Evolutionary conservation across 495 filamentous ascomycete species (phyloP).

Genomic region (Tuber brumale): DNA sequence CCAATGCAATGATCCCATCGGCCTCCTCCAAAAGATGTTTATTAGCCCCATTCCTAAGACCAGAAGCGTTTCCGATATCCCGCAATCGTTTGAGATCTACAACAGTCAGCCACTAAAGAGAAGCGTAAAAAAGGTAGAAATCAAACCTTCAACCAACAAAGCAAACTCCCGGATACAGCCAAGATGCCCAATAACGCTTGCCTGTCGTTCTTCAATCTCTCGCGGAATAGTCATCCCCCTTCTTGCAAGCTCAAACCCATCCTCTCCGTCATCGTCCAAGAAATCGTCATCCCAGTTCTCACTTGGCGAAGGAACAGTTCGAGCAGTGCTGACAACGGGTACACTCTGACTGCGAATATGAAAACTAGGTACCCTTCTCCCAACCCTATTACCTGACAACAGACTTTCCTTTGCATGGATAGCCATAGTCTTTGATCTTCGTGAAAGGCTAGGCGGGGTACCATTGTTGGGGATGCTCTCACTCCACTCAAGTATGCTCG

Average conservation of each 20-base stretch:
- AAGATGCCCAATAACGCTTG: constrained; percentile 75
- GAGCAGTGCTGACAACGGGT: constrained; percentile 51
- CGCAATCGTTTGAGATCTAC: constrained; percentile 62
- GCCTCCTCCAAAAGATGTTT: constrained; percentile 73
- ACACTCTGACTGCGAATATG: constrained; percentile 94
- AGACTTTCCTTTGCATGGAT: constrained; percentile 81
- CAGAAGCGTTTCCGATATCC: constrained; percentile 57
- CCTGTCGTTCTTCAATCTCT: constrained; percentile 77
- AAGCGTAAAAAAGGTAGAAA: constrained; percentile 9
- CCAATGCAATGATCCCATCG: constrained; percentile 78
- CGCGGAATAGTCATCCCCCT: constrained; percentile 63
- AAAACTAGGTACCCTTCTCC: constrained; percentile 66
- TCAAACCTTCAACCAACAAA: constrained; percentile 58
- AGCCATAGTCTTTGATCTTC: constrained; percentile 78
- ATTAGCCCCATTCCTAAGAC: constrained; percentile 57
- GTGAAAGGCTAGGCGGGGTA: constrained; percentile 22
- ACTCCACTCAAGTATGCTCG: constrained; percentile 40
- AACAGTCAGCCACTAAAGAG: constrained; percentile 17
- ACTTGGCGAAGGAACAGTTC: constrained; percentile 51
- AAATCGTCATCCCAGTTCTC: constrained; percentile 87
- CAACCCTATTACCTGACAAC: constrained; percentile 44
- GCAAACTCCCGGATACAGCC: constrained; percentile 82
- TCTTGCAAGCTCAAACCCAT: constrained; percentile 44
- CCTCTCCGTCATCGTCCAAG: constrained; percentile 45
- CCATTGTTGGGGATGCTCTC: constrained; percentile 43